Evolutionary conservation across 805 yeast genomes (phyloP), one percentile per base, ranked within the genome.

Genomic region (Candida chauliodis): DNA sequence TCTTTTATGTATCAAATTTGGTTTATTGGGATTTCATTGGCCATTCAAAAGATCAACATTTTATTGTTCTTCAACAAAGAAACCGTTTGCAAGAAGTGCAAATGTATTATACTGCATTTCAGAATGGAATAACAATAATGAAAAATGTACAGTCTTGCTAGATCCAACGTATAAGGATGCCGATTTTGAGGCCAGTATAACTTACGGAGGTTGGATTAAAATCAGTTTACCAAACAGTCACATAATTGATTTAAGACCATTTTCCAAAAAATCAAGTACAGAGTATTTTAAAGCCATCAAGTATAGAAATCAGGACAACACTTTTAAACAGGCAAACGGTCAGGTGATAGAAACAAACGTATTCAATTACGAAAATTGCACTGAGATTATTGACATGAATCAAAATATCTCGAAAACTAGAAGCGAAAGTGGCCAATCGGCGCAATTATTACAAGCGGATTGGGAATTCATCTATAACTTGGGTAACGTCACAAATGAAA

Each of bases 11-110:
- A 56, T 68, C n/a, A 55, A 66, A 14, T 48, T 68, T 52, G 73
- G 73, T 1, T 51, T 68, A 15, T 39, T 68, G 19, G 73, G 66
- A 1, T 66, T 67, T 36, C 73, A 68, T 46, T 68, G 73, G 74
- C 74, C 74, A 9, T 68, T 68, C 47, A 51, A 68, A 8, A 60
- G 68, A 41, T 48, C 69, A 5, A 60, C 62, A 19, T 61, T 66
- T 42, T 69, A 59, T 43, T 59, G 66, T 15, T 47, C 66, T n/a
- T 55, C 61, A 10, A 57, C 70, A 4, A 57, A 51, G 38, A 56
- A 59, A 39, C 71, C 73, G 3, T 61, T 66, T 11, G 69, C 71
- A 2, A 51, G 73, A 17, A 50, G 60, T 20, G 70, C 69, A 2
- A 70, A 69, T 3, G 55, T 69, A 8, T 49, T 63, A 44, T 51